Evolutionary conservation across 768 basidiomycete species (phyloP), one percentile per base, ranked within the genome.

Genomic region (Mycena metata): DNA sequence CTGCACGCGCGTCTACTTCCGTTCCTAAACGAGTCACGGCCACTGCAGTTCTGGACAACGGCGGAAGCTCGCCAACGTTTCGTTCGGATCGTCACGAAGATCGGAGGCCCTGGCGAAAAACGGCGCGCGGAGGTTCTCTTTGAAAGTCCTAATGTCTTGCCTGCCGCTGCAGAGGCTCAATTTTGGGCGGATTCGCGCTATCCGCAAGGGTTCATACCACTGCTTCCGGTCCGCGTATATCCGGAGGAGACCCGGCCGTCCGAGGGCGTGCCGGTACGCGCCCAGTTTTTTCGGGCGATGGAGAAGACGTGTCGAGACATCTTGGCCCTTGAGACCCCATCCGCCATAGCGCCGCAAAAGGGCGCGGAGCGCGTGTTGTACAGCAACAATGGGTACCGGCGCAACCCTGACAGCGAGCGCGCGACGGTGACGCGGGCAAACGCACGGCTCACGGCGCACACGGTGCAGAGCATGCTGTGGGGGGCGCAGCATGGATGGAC

Each of bases 11-110:
- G 85, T 41, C 75, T 90, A 12, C 71, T 11, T 56, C 77, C 23
- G 42, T 71, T 13, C 24, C 75, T 24, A 52, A 41, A 26, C 30
- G 24, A 36, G 42, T 47, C 26, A 19, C 45, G 6, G 30, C 49
- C 49, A 23, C 66, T 92, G 9, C 83, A 86, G 51, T 95, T 96
- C 67, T 97, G 93, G 92, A 90, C 92, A 7, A 96, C 94, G 0
- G 76, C 78, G 0, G 95, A 96, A 75, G 94, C 94, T 0, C 86
- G 87, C 47, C 85, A 88, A 55, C 86, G 94, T 6, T 91, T 90
- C 72, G 79, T 91, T 21, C 84, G 88, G n/a, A 96, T 96, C 63
- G 89, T 95, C 5, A 83, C 84, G 41, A 93, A 93, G 75, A 94
- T 97, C 42, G 95, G 93, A 1, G 94, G 94, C 0, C 80, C 83